Percentiles rank a stretch among this genome's conserved stretches.
These are phyloP conservation scores for Phlebiopsis gigantea DNA, from an alignment of 768 basidiomycete species.

Conservation along the genomic window DNA sequence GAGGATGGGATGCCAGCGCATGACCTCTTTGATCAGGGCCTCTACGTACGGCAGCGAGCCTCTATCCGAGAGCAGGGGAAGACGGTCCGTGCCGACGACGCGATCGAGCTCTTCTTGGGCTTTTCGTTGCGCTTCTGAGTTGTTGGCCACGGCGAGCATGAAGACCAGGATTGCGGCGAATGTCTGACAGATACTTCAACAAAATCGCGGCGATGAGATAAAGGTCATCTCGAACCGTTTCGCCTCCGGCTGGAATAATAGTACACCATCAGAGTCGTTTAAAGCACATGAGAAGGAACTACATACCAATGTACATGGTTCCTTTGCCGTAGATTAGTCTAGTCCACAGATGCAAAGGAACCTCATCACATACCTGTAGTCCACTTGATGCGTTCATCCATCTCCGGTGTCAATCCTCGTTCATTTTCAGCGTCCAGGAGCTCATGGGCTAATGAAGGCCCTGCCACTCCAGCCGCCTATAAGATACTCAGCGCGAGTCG, in stretches of 20 bases:
- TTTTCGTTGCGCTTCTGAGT: slow-evolving; percentile 20
- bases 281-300: neutral
- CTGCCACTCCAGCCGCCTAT: slow-evolving; percentile 12
- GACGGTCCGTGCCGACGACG: slow-evolving; percentile 20
- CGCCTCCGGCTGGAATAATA: slow-evolving; percentile 5
- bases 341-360: neutral
- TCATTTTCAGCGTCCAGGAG: slow-evolving; percentile 2
- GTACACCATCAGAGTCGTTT: neutral
- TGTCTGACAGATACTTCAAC: slow-evolving; percentile 13
- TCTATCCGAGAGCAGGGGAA: slow-evolving; percentile 20
- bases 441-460: slow-evolving; percentile 14
- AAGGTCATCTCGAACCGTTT: slow-evolving; percentile 1
- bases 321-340: neutral
- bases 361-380: neutral
- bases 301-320: slow-evolving; percentile 5
- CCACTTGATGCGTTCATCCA: slow-evolving; percentile 6
- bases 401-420: neutral
- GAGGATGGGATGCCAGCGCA: slow-evolving; percentile 23
- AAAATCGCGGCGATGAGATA: neutral
- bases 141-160: slow-evolving; percentile 23
- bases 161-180: slow-evolving; percentile 18
- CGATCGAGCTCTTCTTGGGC: slow-evolving; percentile 26
- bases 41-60: slow-evolving; percentile 23
- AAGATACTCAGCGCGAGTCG: neutral
- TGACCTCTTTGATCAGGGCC: slow-evolving; percentile 27